Base-by-base conservation (phyloP, 345 rosid genomes). In the Euphorbia tirucalli region DNA sequence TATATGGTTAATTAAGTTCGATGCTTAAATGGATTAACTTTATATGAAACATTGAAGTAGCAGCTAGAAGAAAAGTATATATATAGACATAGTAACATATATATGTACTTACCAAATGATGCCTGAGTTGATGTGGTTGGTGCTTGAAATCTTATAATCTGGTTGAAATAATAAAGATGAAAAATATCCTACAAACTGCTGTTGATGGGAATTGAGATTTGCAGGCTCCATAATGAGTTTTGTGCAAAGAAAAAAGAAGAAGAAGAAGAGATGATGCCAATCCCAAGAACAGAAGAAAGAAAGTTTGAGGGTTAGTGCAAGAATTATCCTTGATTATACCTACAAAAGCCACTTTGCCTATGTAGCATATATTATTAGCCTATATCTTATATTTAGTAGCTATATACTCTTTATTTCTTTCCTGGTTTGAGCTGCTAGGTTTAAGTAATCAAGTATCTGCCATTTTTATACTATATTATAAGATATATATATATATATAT, bases 221-320 rank as follows among this genome's bases (percentile, higher is more conserved):
- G 75, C 61, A 74, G 72, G 75, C 58, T 80, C 83, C 86, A 83
- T 82, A 22, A 7, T 39, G 16, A 21, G n/a, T n/a, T n/a, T n/a
- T n/a, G n/a, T n/a, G n/a, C n/a, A n/a, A n/a, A n/a, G n/a, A n/a
- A n/a, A n/a, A n/a, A n/a, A n/a, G n/a, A n/a, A n/a, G 18, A 41
- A 18, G 1, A 16, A 9, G 2, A 31, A 14, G n/a, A n/a, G 6
- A 50, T 35, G 5, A 15, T 54, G 31, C 21, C 15, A 54, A 68
- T 68, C 71, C 71, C 71, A 11, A 52, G 61, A 54, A 35, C 7
- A 35, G 7, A 35, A 35, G 4, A 3, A 35, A 35, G 39, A 35
- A 35, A 35, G 39, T 35, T 35, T 35, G 39, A 35, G 39, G 7
- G 3, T 35, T 22, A 21, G 14, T 1, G 37, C 0, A 27, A 60